Evolutionary conservation across 176 grass and related monocot genomes (phyloP).

Genomic region (Hordeum marinum): DNA sequence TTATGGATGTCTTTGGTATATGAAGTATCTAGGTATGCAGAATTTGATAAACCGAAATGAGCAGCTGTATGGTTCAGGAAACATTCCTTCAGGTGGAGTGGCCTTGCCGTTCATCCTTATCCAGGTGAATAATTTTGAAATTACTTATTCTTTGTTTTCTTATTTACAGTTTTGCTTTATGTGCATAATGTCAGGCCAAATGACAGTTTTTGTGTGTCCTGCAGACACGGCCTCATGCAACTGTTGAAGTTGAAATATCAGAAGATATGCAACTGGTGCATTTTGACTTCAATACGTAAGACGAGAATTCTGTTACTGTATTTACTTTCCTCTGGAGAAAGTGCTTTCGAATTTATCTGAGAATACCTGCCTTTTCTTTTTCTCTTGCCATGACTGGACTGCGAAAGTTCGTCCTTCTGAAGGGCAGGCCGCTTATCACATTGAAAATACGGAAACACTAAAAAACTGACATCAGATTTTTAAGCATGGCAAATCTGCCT

Average conservation of each 20-base stretch:
- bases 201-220: not conserved
- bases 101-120: constrained; percentile 97
- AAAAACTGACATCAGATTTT: no score
- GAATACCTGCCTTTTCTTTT: not conserved
- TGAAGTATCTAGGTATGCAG: constrained; percentile 81
- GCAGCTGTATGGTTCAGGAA: constrained; percentile 73
- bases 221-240: constrained; percentile 96
- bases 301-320: not conserved
- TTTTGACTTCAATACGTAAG: constrained; percentile 78
- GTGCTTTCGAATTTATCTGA: not conserved
- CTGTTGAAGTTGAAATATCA: constrained; percentile 97
- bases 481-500: no score
- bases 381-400: not conserved
- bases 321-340: not conserved
- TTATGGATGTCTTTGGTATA: constrained; percentile 19
- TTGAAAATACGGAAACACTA: not conserved
- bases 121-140: constrained; percentile 52
- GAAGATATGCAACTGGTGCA: constrained; percentile 98
- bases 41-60: constrained; percentile 81
- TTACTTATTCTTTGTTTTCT: constrained; percentile 5
- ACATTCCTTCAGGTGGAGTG: constrained; percentile 74
- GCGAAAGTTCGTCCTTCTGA: not conserved
- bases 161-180: not conserved
- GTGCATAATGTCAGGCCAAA: not conserved
- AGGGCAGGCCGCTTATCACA: not conserved